These are phyloP conservation scores for Tulasnella sp. DNA, from an alignment of 768 basidiomycete species.

Conservation along the genomic window DNA sequence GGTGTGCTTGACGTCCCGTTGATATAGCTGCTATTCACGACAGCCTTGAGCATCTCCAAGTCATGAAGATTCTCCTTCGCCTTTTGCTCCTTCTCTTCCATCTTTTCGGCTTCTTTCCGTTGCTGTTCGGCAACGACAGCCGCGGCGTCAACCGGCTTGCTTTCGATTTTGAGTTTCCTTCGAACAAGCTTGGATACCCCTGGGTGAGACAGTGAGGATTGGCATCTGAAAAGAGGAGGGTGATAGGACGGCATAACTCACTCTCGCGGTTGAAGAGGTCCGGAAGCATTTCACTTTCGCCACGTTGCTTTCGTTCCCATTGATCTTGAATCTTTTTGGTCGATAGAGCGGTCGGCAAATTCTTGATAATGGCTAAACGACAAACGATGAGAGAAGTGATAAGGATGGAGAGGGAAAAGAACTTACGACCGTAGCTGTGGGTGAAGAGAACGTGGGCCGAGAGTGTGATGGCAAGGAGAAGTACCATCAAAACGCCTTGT, in stretches of 20 bases:
- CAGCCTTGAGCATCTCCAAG: slow-evolving; percentile 19
- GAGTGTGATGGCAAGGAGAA: slow-evolving; percentile 44
- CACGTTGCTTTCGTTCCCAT: slow-evolving; percentile 26
- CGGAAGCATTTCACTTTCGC: slow-evolving; percentile 18
- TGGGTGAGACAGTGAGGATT: slow-evolving; percentile 5
- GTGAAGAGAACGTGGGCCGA: slow-evolving; percentile 31
- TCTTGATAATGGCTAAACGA: slow-evolving; percentile 35
- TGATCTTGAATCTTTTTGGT: slow-evolving; percentile 41
- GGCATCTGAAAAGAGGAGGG: neutral
- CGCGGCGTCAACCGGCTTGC: neutral
- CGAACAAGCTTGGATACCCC: neutral
- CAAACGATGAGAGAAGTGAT: neutral
- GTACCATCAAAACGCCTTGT: slow-evolving; percentile 45
- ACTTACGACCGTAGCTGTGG: slow-evolving; percentile 34
- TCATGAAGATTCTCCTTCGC: slow-evolving; percentile 5
- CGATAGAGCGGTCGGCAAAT: slow-evolving; percentile 53
- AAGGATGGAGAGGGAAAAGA: neutral
- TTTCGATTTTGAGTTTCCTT: slow-evolving; percentile 9
- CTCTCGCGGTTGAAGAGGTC: slow-evolving; percentile 23
- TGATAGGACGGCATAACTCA: slow-evolving; percentile 7
- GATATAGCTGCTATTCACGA: neutral
- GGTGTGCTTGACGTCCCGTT: neutral
- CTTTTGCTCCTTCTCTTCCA: slow-evolving; percentile 8
- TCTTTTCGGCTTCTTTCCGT: slow-evolving; percentile 4
- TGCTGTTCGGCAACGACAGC: slow-evolving; percentile 5